These are phyloP conservation scores for Leccinellum albellum DNA, from an alignment of 768 basidiomycete species.

Conservation along the genomic window DNA sequence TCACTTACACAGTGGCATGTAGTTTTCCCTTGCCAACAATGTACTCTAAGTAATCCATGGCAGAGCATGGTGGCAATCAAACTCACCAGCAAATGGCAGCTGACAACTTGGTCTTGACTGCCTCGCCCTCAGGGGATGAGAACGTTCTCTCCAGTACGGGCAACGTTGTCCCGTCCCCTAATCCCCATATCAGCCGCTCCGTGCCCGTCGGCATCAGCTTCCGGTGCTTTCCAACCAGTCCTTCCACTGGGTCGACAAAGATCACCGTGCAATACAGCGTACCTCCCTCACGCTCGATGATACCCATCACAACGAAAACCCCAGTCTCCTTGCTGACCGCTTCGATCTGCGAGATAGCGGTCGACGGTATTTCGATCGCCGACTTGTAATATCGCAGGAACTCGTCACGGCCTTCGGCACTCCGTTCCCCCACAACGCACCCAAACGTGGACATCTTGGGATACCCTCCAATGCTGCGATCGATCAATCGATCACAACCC, in stretches of 20 bases:
- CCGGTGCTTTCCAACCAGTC: slow-evolving; percentile 58
- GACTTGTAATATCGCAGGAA: slow-evolving; percentile 51
- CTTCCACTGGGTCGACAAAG: slow-evolving; percentile 53
- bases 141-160: slow-evolving; percentile 46
- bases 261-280: slow-evolving; percentile 47
- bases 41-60: not conserved
- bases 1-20: slow-evolving; percentile 57
- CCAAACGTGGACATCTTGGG: slow-evolving; percentile 50
- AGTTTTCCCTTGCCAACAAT: slow-evolving; percentile 56
- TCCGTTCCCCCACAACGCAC: slow-evolving; percentile 46
- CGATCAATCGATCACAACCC: not conserved
- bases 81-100: slow-evolving; percentile 58
- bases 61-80: too few species aligned
- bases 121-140: slow-evolving; percentile 15
- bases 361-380: slow-evolving; percentile 56
- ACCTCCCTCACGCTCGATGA: slow-evolving; percentile 30
- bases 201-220: slow-evolving; percentile 61
- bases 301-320: slow-evolving; percentile 56
- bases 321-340: slow-evolving; percentile 43
- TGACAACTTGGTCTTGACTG: slow-evolving; percentile 44
- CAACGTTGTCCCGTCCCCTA: slow-evolving; percentile 52
- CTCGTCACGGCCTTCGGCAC: slow-evolving; percentile 52
- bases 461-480: slow-evolving; percentile 51
- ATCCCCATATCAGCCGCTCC: slow-evolving; percentile 62
- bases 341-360: slow-evolving; percentile 45